Evolutionary conservation across 805 yeast genomes (phyloP).

Genomic region (Scheffersomyces lignosus): DNA sequence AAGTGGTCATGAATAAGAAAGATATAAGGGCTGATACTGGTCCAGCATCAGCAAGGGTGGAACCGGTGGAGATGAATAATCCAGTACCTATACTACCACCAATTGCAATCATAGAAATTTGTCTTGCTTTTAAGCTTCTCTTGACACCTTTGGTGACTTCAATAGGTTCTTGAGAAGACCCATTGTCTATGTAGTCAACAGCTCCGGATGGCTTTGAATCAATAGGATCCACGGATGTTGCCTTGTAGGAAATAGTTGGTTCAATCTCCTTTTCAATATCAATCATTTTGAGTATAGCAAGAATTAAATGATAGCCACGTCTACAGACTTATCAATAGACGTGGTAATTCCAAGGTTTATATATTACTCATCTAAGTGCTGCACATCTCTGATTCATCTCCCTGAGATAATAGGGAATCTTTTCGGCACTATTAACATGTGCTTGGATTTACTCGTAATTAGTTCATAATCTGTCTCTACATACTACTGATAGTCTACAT

Average conservation of each 20-base stretch:
- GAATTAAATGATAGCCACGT: too few relatives aligned
- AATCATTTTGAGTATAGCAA: too few relatives aligned
- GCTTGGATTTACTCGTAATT: too few relatives aligned
- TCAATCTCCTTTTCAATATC: background rate
- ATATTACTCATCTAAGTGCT: too few relatives aligned
- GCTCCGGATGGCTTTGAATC: background rate
- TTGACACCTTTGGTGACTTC: slow-evolving; percentile 38
- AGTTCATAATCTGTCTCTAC: too few relatives aligned
- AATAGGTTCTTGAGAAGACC: background rate
- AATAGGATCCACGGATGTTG: too few relatives aligned
- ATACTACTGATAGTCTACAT: too few relatives aligned
- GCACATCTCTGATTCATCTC: too few relatives aligned
- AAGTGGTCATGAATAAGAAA: slow-evolving; percentile 64
- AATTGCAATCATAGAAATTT: slow-evolving; percentile 71
- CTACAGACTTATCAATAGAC: too few relatives aligned
- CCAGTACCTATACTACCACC: slow-evolving; percentile 86
- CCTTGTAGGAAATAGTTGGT: background rate
- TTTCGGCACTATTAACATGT: too few relatives aligned
- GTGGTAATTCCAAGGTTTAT: too few relatives aligned
- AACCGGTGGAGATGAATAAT: slow-evolving; percentile 63
- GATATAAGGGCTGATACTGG: slow-evolving; percentile 69
- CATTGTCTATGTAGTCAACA: background rate
- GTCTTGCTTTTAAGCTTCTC: slow-evolving; percentile 64
- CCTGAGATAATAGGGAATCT: too few relatives aligned
- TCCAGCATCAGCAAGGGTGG: slow-evolving; percentile 58